Percentiles rank a stretch among this genome's conserved stretches.
phyloP scores from a whole-genome alignment of 1,284 basidiomycete genomes.

The Fomitopsis palustris region DNA sequence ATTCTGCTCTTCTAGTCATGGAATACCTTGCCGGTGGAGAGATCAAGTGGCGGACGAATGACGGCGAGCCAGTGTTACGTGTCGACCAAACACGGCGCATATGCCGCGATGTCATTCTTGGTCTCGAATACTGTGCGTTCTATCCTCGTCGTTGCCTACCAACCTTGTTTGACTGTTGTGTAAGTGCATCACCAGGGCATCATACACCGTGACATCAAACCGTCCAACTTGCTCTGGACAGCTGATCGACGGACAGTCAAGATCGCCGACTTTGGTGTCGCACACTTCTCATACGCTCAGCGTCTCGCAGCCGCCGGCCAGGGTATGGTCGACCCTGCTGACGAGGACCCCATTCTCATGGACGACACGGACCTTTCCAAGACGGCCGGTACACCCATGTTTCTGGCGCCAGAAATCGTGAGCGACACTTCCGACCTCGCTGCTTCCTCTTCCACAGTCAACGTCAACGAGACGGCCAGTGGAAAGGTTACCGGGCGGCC shows the following conservation, averaged over 20 bases:
- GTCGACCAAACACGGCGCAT: slow-evolving; percentile 84
- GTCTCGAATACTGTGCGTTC: slow-evolving; percentile 86
- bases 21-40: slow-evolving; percentile 96
- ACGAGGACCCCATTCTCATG: slow-evolving; percentile 58
- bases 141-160: not conserved
- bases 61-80: slow-evolving; percentile 71
- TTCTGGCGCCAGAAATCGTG: slow-evolving; percentile 95
- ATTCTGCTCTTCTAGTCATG: slow-evolving; percentile 63
- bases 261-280: slow-evolving; percentile 97
- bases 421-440: slow-evolving; percentile 40
- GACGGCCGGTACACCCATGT: slow-evolving; percentile 96
- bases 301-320: slow-evolving; percentile 54
- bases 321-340: slow-evolving; percentile 33
- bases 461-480: slow-evolving; percentile 26
- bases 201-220: slow-evolving; percentile 99
- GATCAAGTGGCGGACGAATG: slow-evolving; percentile 78
- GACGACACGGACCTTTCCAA: slow-evolving; percentile 89
- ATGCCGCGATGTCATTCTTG: slow-evolving; percentile 89
- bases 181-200: slow-evolving; percentile 97
- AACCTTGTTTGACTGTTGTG: slow-evolving; percentile 5
- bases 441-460: slow-evolving; percentile 15
- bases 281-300: slow-evolving; percentile 89
- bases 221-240: slow-evolving; percentile 93
- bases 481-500: slow-evolving; percentile 8
- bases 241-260: slow-evolving; percentile 84